Evolutionary conservation across 176 grass and related monocot species (phyloP).

Genomic region (Paspalum notatum): DNA sequence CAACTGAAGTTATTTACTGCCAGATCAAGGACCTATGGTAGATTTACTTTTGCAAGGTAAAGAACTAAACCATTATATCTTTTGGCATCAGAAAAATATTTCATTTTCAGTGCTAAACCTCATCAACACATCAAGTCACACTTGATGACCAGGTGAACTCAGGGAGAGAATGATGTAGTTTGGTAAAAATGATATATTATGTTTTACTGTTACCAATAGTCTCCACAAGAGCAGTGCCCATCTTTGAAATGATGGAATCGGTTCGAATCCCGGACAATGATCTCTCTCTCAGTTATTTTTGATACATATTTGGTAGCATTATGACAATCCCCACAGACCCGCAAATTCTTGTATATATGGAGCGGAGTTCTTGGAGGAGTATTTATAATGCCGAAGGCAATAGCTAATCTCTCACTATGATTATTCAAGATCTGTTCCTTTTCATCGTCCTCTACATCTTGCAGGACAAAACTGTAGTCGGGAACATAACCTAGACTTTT

Average conservation of each 20-base stretch:
- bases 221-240: conserved; percentile 73
- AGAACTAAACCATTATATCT: conserved; percentile 19
- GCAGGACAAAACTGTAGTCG: conserved; percentile 79
- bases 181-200: conserved; percentile 5
- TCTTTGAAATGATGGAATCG: conserved; percentile 82
- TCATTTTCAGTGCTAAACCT: conserved; percentile 31
- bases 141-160: conserved; percentile 6
- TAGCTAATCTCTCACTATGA: conserved; percentile 80
- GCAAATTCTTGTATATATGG: conserved; percentile 72
- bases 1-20: background rate
- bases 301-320: conserved; percentile 82
- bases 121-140: conserved; percentile 15
- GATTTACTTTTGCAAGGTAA: background rate
- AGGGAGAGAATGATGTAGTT: conserved; percentile 7
- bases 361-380: conserved; percentile 60
- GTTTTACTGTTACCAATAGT: conserved; percentile 64
- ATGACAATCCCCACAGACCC: conserved; percentile 82
- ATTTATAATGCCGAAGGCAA: conserved; percentile 76
- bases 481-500: conserved; percentile 70
- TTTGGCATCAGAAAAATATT: conserved; percentile 35
- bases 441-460: conserved; percentile 78
- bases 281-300: conserved; percentile 68
- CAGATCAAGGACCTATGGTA: conserved; percentile 4
- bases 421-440: conserved; percentile 75
- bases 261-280: conserved; percentile 78